A percentile compares a stretch with the other conserved stretches of the same genome.
Conservation (phyloP, 1,284 basidiomycete species). For the Mixia osmundae region DNA sequence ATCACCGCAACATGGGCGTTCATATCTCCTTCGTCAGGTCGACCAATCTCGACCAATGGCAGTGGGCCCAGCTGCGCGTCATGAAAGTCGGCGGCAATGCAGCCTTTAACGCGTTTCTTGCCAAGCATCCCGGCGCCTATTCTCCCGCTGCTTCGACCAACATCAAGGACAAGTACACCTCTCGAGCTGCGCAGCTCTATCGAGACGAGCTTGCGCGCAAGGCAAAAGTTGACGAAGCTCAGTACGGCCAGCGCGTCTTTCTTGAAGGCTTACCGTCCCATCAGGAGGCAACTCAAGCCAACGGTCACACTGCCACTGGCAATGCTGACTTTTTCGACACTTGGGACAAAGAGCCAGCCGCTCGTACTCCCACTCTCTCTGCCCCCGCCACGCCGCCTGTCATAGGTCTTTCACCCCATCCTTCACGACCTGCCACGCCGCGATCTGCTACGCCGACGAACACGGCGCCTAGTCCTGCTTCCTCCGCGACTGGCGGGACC, state of each 20-base stretch:
- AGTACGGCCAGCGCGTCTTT: conserved; percentile 48
- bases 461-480: conserved; percentile 1
- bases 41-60: conserved; percentile 91
- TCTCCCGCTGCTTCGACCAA: conserved; percentile 4
- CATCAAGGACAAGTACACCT: conserved; percentile 47
- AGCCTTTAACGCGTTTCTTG: conserved; percentile 74
- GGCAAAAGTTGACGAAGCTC: conserved; percentile 51
- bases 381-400: conserved; percentile 9
- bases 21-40: conserved; percentile 98
- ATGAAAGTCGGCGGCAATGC: conserved; percentile 95
- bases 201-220: conserved; percentile 71
- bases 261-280: conserved; percentile 47
- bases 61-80: conserved; percentile 64
- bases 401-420: conserved; percentile 1
- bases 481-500: conserved; percentile 19
- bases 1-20: conserved; percentile 91
- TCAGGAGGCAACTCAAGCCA: conserved; percentile 20
- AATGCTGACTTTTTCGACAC: conserved; percentile 88
- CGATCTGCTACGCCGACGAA: too few species aligned
- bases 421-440: conserved; percentile 4
- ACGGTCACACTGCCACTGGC: conserved; percentile 24
- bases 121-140: conserved; percentile 31
- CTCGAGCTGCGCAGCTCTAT: conserved; percentile 60
- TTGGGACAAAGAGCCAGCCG: conserved; percentile 53
- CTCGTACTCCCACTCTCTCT: conserved; percentile 6